These are phyloP conservation scores for Scedosporium apiospermum DNA, from an alignment of 2,329 filamentous ascomycete species.

Conservation along the genomic window DNA sequence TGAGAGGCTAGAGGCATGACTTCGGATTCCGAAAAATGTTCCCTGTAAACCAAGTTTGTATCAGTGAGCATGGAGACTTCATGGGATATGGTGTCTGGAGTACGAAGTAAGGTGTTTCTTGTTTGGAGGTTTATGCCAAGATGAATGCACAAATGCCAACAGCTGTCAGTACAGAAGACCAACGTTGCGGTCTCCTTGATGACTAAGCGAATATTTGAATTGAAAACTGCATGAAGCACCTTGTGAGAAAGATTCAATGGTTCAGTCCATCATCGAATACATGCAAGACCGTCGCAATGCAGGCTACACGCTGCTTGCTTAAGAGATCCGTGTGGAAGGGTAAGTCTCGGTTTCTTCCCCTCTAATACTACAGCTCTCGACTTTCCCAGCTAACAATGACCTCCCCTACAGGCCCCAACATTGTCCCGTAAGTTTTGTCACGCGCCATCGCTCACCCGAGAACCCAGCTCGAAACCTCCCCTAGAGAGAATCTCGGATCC, in stretches of 20 bases:
- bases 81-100: background rate
- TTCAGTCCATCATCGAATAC: background rate
- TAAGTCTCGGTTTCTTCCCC: constrained; percentile 23
- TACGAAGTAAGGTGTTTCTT: background rate
- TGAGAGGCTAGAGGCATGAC: background rate
- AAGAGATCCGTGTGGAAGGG: constrained; percentile 86
- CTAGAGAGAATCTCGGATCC: background rate
- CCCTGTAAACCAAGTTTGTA: too few species aligned
- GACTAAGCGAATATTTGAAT: background rate
- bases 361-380: background rate
- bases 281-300: constrained; percentile 2
- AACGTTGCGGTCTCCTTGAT: background rate
- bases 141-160: background rate
- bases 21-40: too few species aligned
- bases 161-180: background rate
- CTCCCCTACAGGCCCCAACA: constrained; percentile 33
- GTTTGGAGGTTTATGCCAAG: background rate
- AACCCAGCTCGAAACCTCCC: constrained; percentile 13
- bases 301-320: constrained; percentile 49
- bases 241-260: background rate
- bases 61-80: background rate
- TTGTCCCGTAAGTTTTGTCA: constrained; percentile 37
- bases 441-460: constrained; percentile 3
- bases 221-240: constrained; percentile 1
- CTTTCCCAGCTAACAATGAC: constrained; percentile 11